Base-by-base conservation (phyloP, 2,329 filamentous ascomycete genomes). In the Colletotrichum higginsianum region DNA sequence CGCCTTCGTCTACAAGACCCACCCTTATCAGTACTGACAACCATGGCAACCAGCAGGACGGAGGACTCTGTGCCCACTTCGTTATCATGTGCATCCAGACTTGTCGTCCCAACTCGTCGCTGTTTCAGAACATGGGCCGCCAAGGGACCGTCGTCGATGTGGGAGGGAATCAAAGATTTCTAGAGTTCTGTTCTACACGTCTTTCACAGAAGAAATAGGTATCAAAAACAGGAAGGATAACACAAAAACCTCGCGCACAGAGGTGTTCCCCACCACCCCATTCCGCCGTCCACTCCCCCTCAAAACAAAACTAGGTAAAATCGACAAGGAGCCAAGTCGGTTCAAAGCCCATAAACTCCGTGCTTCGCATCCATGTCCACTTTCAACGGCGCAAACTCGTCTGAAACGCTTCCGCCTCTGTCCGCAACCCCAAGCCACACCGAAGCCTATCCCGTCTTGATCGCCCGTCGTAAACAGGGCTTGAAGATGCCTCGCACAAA, bases 331-430 rank as follows among this genome's bases (percentile, higher is more conserved):
- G 35, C 26, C 18, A 11, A n/a, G 40, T 46, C 30, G 35, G 58
- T 21, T 18, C 21, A 38, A 44, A n/a, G 42, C 26, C 64, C 57
- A 21, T 23, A 58, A 58, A 67, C 68, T 67, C 64, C 65, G 47
- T 57, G 52, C 52, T 68, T 55, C 63, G 61, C 44, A 42, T 18
- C 16, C 40, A 49, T 40, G 18, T 56, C 56, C 42, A 44, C 35
- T 21, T 62, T 50, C 46, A 49, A 66, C 44, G 11, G 26, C n/a
- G 52, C 46, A 71, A 63, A 71, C 68, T 52, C 58, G 26, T 63
- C 38, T 71, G 68, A 71, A 71, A 71, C 68, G 53, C 68, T 52
- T 67, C 15, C 61, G 56, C n/a, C 11, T 42, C 44, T 49, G 65
- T 30, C 42, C 68, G 65, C 65, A 62, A 52, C 50, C 30, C 52